Percentiles rank a stretch among this genome's conserved stretches.
phyloP scores from a whole-genome alignment of 345 rosid species.

The Citrus hindsii region DNA sequence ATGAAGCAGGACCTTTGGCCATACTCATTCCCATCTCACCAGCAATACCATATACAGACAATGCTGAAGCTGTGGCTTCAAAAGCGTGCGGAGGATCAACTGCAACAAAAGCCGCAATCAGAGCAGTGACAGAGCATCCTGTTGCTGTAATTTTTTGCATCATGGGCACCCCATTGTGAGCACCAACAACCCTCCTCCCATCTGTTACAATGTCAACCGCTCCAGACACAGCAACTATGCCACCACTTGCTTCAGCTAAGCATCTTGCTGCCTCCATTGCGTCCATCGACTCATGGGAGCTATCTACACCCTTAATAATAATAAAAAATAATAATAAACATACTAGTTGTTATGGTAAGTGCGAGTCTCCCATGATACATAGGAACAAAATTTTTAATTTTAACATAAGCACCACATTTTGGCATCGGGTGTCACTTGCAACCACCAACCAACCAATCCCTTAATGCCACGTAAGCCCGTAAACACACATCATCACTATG shows the following conservation, averaged over 20 bases:
- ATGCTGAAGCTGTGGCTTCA: constrained; percentile 81
- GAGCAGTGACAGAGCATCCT: constrained; percentile 74
- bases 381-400: not conserved
- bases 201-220: constrained; percentile 76
- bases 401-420: not conserved
- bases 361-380: not conserved
- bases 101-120: constrained; percentile 77
- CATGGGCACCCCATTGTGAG: constrained; percentile 75
- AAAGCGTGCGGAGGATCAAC: constrained; percentile 49
- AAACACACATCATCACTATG: too few species aligned
- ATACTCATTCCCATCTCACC: constrained; percentile 72
- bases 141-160: constrained; percentile 90
- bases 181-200: constrained; percentile 58
- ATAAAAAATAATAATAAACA: not conserved
- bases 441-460: too few species aligned
- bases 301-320: constrained; percentile 64
- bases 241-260: constrained; percentile 55
- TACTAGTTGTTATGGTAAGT: not conserved
- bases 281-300: constrained; percentile 67
- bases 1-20: constrained; percentile 83
- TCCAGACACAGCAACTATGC: constrained; percentile 74
- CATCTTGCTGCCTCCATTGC: constrained; percentile 85
- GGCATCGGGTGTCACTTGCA: too few species aligned
- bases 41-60: constrained; percentile 75
- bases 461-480: too few species aligned